Evolutionary conservation across 441 rosid genomes (phyloP).

Genomic region (Gossypium trilobum): DNA sequence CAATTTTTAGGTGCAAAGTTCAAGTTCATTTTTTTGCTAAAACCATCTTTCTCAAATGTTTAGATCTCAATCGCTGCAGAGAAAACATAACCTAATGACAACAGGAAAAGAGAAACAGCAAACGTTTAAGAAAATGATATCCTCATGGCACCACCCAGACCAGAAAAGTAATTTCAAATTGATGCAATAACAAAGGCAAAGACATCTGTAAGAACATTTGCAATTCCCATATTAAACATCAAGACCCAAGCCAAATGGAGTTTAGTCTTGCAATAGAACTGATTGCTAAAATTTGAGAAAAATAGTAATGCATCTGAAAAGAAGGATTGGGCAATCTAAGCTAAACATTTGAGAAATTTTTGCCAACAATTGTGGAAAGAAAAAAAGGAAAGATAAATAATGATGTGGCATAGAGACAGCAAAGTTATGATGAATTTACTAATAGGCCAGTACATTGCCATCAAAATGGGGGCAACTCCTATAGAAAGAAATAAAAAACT

Average conservation of each 20-base stretch:
- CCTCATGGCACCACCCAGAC: background rate
- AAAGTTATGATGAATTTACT: background rate
- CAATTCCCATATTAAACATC: background rate
- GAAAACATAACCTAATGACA: background rate
- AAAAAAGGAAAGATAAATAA: background rate
- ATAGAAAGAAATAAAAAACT: background rate
- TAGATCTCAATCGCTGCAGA: background rate
- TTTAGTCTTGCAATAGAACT: background rate
- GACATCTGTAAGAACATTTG: background rate
- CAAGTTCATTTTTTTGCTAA: background rate
- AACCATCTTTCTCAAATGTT: background rate
- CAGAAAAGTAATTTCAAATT: constrained; percentile 3
- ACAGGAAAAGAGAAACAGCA: background rate
- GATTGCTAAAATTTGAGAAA: background rate
- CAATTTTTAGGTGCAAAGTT: background rate
- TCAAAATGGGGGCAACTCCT: constrained; percentile 4
- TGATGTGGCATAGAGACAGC: background rate
- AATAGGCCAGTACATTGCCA: background rate
- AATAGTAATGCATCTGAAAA: background rate
- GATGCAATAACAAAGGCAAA: background rate
- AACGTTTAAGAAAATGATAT: background rate
- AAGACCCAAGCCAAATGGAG: background rate
- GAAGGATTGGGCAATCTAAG: background rate
- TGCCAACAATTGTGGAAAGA: background rate
- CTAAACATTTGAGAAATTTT: background rate